phyloP scores from a whole-genome alignment of 116 monocot genomes.

The Cymodocea nodosa region DNA sequence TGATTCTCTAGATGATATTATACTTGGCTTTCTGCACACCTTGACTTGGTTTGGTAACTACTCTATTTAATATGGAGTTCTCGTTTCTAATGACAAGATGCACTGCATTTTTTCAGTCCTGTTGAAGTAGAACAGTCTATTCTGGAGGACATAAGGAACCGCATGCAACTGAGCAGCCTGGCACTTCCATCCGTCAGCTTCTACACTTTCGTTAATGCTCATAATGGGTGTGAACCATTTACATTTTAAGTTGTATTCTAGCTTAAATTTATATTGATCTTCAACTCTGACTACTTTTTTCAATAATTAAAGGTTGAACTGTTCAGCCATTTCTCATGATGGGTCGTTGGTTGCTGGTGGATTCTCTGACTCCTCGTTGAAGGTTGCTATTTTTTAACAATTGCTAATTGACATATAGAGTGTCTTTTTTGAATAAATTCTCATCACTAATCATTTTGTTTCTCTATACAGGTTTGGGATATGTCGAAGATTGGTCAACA shows the following conservation, averaged over 20 bases:
- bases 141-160: constrained; percentile 83
- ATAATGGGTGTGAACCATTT: constrained; percentile 57
- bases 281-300: background rate
- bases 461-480: constrained; percentile 71
- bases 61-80: background rate
- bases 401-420: background rate
- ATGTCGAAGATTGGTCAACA: constrained; percentile 82
- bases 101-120: constrained; percentile 31
- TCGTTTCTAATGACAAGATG: background rate
- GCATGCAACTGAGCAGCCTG: constrained; percentile 74
- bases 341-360: constrained; percentile 92
- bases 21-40: background rate
- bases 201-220: constrained; percentile 88
- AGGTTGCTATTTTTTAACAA: constrained; percentile 24
- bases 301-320: constrained; percentile 51
- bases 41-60: background rate
- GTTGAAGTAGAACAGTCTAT: constrained; percentile 65
- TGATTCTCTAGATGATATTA: too few relatives aligned
- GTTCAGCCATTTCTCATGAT: constrained; percentile 84
- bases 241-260: background rate
- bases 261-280: background rate
- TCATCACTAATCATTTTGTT: background rate
- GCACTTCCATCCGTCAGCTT: constrained; percentile 94
- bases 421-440: background rate
- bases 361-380: constrained; percentile 95